Evolutionary conservation across 148 eudicot species (phyloP).

Genomic region (Vaccinium darrowii): DNA sequence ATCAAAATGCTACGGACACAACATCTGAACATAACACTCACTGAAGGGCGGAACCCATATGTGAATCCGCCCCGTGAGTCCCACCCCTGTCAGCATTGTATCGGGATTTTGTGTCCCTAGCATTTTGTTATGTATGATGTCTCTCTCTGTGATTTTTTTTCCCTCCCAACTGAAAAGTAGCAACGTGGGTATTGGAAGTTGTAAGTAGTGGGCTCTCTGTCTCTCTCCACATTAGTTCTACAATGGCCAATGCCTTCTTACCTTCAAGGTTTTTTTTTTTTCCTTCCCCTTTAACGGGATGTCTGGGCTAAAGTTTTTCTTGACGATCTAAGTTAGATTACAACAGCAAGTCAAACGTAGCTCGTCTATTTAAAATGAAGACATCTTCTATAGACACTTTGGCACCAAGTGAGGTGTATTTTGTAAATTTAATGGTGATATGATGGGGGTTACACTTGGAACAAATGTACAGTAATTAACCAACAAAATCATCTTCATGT

Average conservation of each 20-base stretch:
- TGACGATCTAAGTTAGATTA: background rate
- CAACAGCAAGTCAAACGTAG: background rate
- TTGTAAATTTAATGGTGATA: no score
- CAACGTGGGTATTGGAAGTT: conserved; percentile 10
- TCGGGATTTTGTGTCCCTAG: no score
- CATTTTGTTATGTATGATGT: background rate
- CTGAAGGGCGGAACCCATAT: no score
- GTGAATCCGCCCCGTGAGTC: no score
- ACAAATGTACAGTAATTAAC: no score
- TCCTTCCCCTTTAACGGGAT: no score
- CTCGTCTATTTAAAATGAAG: background rate
- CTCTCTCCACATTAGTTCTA: background rate
- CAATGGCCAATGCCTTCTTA: background rate
- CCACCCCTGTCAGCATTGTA: no score
- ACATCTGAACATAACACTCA: no score
- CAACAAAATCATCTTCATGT: background rate
- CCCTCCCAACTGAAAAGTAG: conserved; percentile 3
- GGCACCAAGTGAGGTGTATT: no score
- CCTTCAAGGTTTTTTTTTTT: background rate
- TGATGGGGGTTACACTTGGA: no score
- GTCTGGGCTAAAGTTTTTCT: no score
- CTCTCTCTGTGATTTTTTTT: background rate
- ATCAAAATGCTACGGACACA: background rate
- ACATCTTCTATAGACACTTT: no score
- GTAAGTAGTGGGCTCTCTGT: background rate